Conservation (phyloP, 345 rosid species). For the Citrus mangshanensis region DNA sequence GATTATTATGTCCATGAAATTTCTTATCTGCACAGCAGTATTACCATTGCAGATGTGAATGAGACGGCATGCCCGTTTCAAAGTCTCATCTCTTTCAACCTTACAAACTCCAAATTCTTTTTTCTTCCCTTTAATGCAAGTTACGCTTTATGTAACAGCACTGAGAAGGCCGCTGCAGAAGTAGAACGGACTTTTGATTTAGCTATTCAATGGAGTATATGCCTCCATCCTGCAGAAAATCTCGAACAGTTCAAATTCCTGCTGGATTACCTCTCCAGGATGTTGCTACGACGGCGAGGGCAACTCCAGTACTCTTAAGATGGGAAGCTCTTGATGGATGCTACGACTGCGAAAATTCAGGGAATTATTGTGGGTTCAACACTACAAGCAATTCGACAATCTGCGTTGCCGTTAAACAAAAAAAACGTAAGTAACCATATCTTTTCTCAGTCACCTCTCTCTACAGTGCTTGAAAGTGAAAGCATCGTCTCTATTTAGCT, state of each 20-base stretch:
- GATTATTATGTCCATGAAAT: neutral
- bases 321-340: conserved; percentile 3
- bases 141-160: neutral
- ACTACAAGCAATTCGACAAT: neutral
- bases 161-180: too few relatives aligned
- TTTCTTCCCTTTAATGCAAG: neutral
- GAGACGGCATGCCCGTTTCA: neutral
- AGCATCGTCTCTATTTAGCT: too few relatives aligned
- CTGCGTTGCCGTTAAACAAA: neutral
- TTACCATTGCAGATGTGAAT: neutral
- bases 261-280: too few relatives aligned
- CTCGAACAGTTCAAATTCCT: neutral
- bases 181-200: too few relatives aligned
- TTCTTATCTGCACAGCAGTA: neutral
- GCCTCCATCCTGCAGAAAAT: neutral
- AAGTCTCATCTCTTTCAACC: neutral
- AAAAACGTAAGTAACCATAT: neutral
- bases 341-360: neutral
- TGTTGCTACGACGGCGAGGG: too few relatives aligned
- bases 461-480: too few relatives aligned
- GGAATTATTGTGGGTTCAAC: neutral
- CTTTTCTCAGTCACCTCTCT: too few relatives aligned
- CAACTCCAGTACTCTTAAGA: neutral
- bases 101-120: neutral
- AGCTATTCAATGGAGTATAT: fast-evolving